Evolutionary conservation across 83 land plant species (phyloP).

Genomic region (Isoetes engelmannii): DNA sequence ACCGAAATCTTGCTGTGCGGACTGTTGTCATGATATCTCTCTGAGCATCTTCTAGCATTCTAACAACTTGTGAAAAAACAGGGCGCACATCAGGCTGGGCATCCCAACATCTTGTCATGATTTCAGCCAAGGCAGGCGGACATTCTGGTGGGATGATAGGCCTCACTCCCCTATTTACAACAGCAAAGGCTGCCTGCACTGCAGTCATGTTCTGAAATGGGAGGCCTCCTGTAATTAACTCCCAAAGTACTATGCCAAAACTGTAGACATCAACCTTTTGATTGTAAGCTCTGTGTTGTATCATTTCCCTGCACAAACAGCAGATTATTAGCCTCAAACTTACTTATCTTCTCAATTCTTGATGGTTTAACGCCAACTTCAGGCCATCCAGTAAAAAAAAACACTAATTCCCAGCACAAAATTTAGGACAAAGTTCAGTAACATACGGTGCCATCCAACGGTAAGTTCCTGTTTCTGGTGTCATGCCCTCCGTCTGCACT

Average conservation of each 20-base stretch:
- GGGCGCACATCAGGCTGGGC: conserved; percentile 11
- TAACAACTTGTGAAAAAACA: conserved; percentile 1
- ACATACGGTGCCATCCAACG: too few species aligned
- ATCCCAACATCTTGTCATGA: conserved; percentile 16
- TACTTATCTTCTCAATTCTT: too few species aligned
- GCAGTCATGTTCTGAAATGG: conserved; percentile 13
- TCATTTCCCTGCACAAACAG: conserved; percentile 16
- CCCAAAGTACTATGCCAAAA: conserved; percentile 18
- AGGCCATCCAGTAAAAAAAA: too few species aligned
- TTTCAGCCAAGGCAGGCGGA: conserved; percentile 5
- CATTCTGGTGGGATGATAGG: conserved; percentile 2
- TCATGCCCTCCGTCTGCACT: conserved; percentile 17
- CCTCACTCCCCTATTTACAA: conserved; percentile 14
- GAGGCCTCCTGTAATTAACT: conserved; percentile 11
- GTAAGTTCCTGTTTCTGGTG: conserved; percentile 14
- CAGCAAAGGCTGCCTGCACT: conserved; percentile 29
- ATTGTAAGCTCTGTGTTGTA: conserved; percentile 6
- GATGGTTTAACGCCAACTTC: too few species aligned
- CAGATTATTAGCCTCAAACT: too few species aligned
- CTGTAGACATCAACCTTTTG: conserved; percentile 20
- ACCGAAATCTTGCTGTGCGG: conserved; percentile 4
- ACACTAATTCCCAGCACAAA: too few species aligned
- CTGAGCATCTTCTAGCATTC: conserved; percentile 16
- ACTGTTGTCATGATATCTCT: conserved; percentile 4
- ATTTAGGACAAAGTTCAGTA: too few species aligned